A percentile compares a stretch with the other conserved stretches of the same genome.
Conservation (phyloP, 2,329 filamentous ascomycete species). For the Decorospora gaudefroyi region DNA sequence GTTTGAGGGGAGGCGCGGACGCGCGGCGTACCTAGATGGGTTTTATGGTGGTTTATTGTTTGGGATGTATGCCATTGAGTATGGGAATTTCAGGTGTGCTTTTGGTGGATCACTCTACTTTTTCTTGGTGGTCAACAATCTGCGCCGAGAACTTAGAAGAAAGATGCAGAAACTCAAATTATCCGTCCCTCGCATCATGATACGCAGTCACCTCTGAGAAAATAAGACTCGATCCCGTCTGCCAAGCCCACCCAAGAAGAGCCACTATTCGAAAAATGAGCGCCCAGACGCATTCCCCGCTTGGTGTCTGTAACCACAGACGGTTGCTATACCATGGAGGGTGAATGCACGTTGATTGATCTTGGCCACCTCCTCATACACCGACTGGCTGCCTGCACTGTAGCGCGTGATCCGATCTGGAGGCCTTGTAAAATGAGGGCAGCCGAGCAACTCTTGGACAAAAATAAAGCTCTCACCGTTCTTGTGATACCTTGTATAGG, state of each 20-base stretch:
- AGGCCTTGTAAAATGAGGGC: slow-evolving; percentile 3
- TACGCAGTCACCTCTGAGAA: too few relatives aligned
- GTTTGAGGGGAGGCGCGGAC: too few relatives aligned
- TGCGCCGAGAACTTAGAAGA: too few relatives aligned
- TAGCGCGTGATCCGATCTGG: slow-evolving; percentile 13
- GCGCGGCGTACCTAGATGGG: too few relatives aligned
- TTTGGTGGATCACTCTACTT: too few relatives aligned
- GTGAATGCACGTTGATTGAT: not conserved
- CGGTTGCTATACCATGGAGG: slow-evolving; percentile 2
- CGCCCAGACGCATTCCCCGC: slow-evolving; percentile 8
- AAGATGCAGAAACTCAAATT: too few relatives aligned
- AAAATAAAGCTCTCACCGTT: slow-evolving; percentile 3
- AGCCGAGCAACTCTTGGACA: slow-evolving; percentile 1
- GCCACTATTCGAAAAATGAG: not conserved
- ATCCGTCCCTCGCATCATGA: too few relatives aligned
- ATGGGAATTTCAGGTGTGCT: too few relatives aligned
- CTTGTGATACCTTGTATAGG: slow-evolving; percentile 9
- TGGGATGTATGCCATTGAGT: too few relatives aligned
- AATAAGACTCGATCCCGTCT: not conserved
- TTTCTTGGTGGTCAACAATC: too few relatives aligned
- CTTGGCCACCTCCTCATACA: not conserved
- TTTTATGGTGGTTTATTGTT: too few relatives aligned
- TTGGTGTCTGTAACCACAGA: slow-evolving; percentile 8
- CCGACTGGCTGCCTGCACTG: slow-evolving; percentile 5
- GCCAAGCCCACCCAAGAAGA: not conserved